These are phyloP conservation scores for Penicillium simplicissimum DNA, from an alignment of 495 filamentous ascomycete species.

Conservation along the genomic window DNA sequence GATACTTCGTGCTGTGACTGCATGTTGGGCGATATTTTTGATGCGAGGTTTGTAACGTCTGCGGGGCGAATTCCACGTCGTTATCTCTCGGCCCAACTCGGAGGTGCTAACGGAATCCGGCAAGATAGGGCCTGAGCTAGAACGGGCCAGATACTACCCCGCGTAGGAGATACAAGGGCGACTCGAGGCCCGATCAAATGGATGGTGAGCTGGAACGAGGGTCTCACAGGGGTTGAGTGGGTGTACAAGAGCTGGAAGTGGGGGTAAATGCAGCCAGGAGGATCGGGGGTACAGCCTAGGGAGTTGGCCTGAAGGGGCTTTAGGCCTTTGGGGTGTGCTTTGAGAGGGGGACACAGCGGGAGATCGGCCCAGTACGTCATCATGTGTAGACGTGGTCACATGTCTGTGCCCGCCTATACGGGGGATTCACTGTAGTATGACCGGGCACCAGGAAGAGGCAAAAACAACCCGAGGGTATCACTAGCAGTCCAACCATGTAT, in stretches of 20 bases:
- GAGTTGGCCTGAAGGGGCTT: background rate
- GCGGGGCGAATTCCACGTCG: conserved; percentile 9
- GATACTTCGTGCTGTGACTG: conserved; percentile 33
- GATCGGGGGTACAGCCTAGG: background rate
- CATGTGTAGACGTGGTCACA: conserved; percentile 36
- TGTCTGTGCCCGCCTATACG: too few relatives aligned
- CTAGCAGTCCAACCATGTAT: background rate
- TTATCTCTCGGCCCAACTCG: conserved; percentile 12
- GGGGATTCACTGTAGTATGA: too few relatives aligned
- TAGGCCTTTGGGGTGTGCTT: conserved; percentile 8
- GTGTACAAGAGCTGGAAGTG: conserved; percentile 22
- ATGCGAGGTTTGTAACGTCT: conserved; percentile 1
- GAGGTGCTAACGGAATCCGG: conserved; percentile 27
- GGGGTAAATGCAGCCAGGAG: conserved; percentile 22
- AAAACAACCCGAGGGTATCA: background rate
- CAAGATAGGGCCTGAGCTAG: conserved; percentile 9
- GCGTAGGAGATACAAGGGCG: background rate
- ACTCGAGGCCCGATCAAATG: background rate
- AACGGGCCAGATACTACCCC: conserved; percentile 10
- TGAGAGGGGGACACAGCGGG: conserved; percentile 18
- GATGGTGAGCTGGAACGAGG: conserved; percentile 11
- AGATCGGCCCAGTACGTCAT: conserved; percentile 46
- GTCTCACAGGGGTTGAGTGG: conserved; percentile 10
- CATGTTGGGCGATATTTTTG: conserved; percentile 28
- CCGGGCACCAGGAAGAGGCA: background rate